Percentiles rank a stretch among this genome's conserved stretches.
These are phyloP conservation scores for Rhynchospora breviuscula DNA, from an alignment of 176 grass and related monocot genomes.

Conservation along the genomic window DNA sequence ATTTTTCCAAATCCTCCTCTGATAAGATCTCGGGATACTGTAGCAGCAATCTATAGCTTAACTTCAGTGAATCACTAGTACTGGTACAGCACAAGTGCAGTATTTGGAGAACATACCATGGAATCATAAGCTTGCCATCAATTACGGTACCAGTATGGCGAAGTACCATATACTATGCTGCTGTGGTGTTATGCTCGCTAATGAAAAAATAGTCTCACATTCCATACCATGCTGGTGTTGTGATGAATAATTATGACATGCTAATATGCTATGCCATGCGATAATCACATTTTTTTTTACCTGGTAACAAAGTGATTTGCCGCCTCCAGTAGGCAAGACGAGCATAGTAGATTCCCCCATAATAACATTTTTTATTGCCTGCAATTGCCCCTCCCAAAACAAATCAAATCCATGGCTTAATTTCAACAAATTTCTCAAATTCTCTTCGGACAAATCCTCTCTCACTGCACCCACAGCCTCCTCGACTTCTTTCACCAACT, in stretches of 20 bases:
- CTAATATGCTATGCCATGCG: neutral
- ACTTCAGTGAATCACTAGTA: neutral
- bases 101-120: too few relatives aligned
- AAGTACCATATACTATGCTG: neutral
- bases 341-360: slow-evolving; percentile 76
- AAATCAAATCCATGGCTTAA: slow-evolving; percentile 59
- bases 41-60: neutral
- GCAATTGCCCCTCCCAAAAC: slow-evolving; percentile 70
- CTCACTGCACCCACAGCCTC: slow-evolving; percentile 37
- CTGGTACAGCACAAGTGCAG: neutral
- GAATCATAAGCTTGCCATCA: neutral
- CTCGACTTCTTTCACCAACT: slow-evolving; percentile 25
- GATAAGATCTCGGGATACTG: neutral
- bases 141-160: neutral
- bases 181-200: neutral
- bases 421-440: slow-evolving; percentile 60
- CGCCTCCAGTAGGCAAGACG: slow-evolving; percentile 76
- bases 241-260: neutral
- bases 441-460: slow-evolving; percentile 53
- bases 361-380: slow-evolving; percentile 65
- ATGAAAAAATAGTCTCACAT: neutral
- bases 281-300: slow-evolving; percentile 13
- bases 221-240: neutral
- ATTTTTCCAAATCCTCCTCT: neutral
- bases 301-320: slow-evolving; percentile 98